phyloP scores from a whole-genome alignment of 805 yeast genomes.

The Kazachstania kunashirensis region DNA sequence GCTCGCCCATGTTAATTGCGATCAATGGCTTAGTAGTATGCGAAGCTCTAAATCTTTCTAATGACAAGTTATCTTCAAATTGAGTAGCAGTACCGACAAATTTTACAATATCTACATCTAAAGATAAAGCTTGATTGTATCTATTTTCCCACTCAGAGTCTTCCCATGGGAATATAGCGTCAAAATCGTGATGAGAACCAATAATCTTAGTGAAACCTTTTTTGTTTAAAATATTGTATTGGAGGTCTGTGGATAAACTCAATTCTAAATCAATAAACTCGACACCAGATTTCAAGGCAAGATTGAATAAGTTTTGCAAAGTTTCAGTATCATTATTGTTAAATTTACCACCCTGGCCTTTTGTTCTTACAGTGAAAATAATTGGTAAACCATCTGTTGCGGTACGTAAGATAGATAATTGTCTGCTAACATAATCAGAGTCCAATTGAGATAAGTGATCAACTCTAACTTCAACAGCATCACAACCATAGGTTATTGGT shows the following conservation, averaged over 20 bases:
- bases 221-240: slow-evolving; percentile 40
- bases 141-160: slow-evolving; percentile 64
- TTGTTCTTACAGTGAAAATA: slow-evolving; percentile 69
- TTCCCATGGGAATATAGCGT: slow-evolving; percentile 55
- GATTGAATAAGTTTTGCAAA: slow-evolving; percentile 41
- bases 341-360: slow-evolving; percentile 74
- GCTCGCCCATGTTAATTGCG: slow-evolving; percentile 71
- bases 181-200: slow-evolving; percentile 73
- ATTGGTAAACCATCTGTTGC: slow-evolving; percentile 59
- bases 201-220: slow-evolving; percentile 61
- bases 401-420: slow-evolving; percentile 59
- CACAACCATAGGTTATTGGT: slow-evolving; percentile 54
- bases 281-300: slow-evolving; percentile 70
- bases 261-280: slow-evolving; percentile 76
- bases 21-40: slow-evolving; percentile 56
- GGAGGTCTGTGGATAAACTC: slow-evolving; percentile 48
- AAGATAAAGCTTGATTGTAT: slow-evolving; percentile 53
- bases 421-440: slow-evolving; percentile 55
- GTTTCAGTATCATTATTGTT: slow-evolving; percentile 45
- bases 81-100: slow-evolving; percentile 68
- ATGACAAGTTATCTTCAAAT: slow-evolving; percentile 55
- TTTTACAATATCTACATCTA: slow-evolving; percentile 67
- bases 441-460: slow-evolving; percentile 51
- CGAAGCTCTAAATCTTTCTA: slow-evolving; percentile 57
- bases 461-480: slow-evolving; percentile 77